Evolutionary conservation across 441 rosid species (phyloP).

Genomic region (Gossypium trilobum): DNA sequence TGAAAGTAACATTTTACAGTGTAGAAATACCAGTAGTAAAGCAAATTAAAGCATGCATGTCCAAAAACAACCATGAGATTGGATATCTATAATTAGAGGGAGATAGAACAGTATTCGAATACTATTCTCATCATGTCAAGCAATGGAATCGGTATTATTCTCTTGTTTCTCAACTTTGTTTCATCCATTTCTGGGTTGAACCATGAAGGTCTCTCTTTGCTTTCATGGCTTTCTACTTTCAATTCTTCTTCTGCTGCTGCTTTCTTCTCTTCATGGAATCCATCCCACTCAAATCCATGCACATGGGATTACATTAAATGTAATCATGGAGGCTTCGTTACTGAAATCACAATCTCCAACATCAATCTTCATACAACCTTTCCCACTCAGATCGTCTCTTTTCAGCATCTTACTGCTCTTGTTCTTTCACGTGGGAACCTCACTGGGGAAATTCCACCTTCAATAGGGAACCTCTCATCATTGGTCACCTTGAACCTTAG

Average conservation of each 20-base stretch:
- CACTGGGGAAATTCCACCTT: conserved; percentile 43
- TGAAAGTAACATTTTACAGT: background rate
- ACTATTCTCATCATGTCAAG: conserved; percentile 38
- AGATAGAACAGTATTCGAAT: conserved; percentile 33
- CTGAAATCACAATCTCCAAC: conserved; percentile 36
- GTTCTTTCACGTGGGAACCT: conserved; percentile 47
- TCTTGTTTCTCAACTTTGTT: conserved; percentile 40
- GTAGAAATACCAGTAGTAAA: background rate
- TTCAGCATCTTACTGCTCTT: conserved; percentile 35
- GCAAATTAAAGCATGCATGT: background rate
- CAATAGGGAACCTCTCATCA: conserved; percentile 45
- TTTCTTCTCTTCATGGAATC: conserved; percentile 62
- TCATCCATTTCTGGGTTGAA: conserved; percentile 44
- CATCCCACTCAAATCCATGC: conserved; percentile 47
- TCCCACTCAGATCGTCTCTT: conserved; percentile 41
- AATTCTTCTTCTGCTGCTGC: conserved; percentile 39
- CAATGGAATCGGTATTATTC: conserved; percentile 34
- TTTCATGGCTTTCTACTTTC: conserved; percentile 63
- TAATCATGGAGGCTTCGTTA: conserved; percentile 34
- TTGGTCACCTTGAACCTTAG: conserved; percentile 52
- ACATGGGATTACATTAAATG: conserved; percentile 50
- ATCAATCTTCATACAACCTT: conserved; percentile 35
- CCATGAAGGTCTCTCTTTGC: conserved; percentile 57
- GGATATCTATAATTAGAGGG: conserved; percentile 21
- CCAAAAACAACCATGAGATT: conserved; percentile 6